phyloP scores from a whole-genome alignment of 2,329 filamentous ascomycete genomes.

The Cercospora sp. region DNA sequence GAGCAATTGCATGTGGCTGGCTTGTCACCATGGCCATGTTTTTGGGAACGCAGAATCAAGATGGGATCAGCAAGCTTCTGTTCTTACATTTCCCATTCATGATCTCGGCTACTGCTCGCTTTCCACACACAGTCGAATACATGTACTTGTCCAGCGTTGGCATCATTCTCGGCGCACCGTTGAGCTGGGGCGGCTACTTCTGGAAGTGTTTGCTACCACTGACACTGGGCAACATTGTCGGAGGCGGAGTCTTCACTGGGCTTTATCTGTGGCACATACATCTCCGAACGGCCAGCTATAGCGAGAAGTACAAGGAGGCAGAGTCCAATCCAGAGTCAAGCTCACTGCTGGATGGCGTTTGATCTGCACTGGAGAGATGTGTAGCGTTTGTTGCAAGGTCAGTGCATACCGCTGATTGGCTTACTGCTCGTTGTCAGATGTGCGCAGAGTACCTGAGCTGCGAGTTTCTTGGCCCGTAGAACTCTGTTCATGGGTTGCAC shows the following conservation, averaged over 20 bases:
- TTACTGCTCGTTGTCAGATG: not conserved
- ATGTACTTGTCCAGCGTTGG: slow-evolving; percentile 33
- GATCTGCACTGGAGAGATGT: not conserved
- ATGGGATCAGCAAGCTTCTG: slow-evolving; percentile 36
- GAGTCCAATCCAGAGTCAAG: slow-evolving; percentile 6
- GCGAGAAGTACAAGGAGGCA: slow-evolving; percentile 16
- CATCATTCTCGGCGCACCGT: slow-evolving; percentile 31
- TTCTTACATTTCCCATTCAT: slow-evolving; percentile 34
- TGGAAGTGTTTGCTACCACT: slow-evolving; percentile 36
- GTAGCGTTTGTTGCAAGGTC: not conserved
- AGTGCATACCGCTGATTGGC: not conserved
- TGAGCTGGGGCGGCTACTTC: slow-evolving; percentile 30
- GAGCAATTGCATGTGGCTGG: slow-evolving; percentile 34
- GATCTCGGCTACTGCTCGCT: slow-evolving; percentile 32
- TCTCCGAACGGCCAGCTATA: slow-evolving; percentile 7
- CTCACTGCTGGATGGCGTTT: slow-evolving; percentile 6
- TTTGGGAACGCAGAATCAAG: slow-evolving; percentile 35
- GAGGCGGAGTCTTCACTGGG: slow-evolving; percentile 32
- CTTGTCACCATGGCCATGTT: slow-evolving; percentile 37
- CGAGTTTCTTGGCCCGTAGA: not conserved
- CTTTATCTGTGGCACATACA: slow-evolving; percentile 28
- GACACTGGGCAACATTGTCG: slow-evolving; percentile 34
- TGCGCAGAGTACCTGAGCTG: not conserved
- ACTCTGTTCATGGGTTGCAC: not conserved
- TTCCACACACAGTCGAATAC: slow-evolving; percentile 37